phyloP scores from a whole-genome alignment of 306 rosid genomes.

The Cicer chorassanicum region DNA sequence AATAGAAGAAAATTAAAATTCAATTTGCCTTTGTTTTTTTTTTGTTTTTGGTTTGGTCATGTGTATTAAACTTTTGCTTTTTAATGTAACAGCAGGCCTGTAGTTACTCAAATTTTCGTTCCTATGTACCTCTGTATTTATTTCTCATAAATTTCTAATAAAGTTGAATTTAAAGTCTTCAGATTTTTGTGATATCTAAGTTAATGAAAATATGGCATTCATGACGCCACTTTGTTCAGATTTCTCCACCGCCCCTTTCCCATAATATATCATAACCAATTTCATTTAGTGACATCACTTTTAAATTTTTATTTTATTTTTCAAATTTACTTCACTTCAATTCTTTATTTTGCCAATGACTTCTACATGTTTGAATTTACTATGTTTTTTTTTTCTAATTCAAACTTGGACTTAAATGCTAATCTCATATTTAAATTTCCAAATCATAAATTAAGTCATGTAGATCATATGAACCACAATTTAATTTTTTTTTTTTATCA shows the following conservation, averaged over 20 bases:
- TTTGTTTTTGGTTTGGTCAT: background rate
- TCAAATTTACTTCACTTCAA: background rate
- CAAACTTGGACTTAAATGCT: too few species aligned
- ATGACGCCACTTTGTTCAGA: constrained; percentile 17
- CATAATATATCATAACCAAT: background rate
- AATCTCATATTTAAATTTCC: too few species aligned
- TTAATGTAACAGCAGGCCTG: constrained; percentile 51
- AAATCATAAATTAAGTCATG: background rate
- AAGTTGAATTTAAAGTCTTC: constrained; percentile 34
- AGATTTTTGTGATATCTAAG: constrained; percentile 27
- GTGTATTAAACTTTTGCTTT: constrained; percentile 43
- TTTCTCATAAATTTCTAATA: constrained; percentile 46
- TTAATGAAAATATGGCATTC: background rate
- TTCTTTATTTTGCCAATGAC: background rate
- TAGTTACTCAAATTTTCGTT: constrained; percentile 31
- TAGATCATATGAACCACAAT: background rate
- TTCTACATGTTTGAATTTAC: too few species aligned
- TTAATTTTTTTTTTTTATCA: too few species aligned
- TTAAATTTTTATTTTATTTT: constrained; percentile 16
- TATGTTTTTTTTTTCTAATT: too few species aligned
- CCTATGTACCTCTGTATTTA: constrained; percentile 41
- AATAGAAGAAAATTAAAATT: background rate
- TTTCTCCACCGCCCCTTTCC: background rate
- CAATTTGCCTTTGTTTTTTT: constrained; percentile 23
- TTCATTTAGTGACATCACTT: constrained; percentile 13